Evolutionary conservation across 192 early-diverging fungal genomes (phyloP), one percentile per base, ranked within the genome.

Genomic region (Coemansia sp.): DNA sequence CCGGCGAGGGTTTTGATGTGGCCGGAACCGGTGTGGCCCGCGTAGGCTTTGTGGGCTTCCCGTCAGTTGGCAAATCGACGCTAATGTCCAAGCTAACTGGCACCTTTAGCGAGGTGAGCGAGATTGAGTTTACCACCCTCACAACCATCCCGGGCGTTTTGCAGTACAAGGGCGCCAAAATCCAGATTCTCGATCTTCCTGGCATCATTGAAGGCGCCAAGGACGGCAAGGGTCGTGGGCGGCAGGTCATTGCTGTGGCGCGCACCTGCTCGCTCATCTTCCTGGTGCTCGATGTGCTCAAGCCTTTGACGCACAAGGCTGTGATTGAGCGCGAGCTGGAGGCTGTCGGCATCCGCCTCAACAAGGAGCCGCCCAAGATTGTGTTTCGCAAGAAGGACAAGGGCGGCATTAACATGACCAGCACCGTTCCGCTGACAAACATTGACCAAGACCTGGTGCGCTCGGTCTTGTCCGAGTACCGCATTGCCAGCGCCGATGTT

Each of bases 21-120:
- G 94, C 93, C 11, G 95, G 96, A 55, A 98, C 95, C 27, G 94
- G 96, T 73, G 94, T 97, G n/a, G 94, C 93, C 36, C 90, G 96
- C 60, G 90, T 97, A 56, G 96, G 94, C 21, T 97, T 95, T 63
- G 88, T 95, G 29, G 84, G 94, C 22, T 99, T 99, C 74, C 96
- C 94, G 3, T 95, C 92, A 5, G 96, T 99, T 21, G 96, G 96
- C 69, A 99, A 99, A 66, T 93, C 90, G 1, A 97, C 96, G 18
- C 82, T 99, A 33, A 95, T 99, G 94, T 87, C 87, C 42, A 99
- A 97, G 68, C 62, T 99, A 60, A 96, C 96, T 1, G 94, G 94
- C 47, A 95, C 92, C 17, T 87, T 91, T 74, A 95, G 92, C 40
- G 96, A 95, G 81, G 92, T 94, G 21, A 93, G 88, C 61, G 91